Conservation (phyloP, 1,284 basidiomycete species). For the Apiotrichum gracile region DNA sequence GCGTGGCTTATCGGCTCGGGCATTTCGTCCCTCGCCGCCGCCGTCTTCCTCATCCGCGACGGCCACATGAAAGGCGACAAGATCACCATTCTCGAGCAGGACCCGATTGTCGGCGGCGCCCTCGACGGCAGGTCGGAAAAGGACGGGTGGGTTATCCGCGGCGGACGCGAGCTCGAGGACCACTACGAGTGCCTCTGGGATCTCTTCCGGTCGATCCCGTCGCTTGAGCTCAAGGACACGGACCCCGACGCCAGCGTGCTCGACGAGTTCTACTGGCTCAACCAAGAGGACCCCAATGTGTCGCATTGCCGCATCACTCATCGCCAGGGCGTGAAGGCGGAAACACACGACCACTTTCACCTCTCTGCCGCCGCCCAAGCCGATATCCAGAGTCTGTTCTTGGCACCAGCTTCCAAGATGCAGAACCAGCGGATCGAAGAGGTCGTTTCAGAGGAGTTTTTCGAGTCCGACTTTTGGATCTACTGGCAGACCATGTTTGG, state of each 20-base stretch:
- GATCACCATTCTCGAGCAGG: background rate
- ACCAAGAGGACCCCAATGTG: slow-evolving; percentile 4
- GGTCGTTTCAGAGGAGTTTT: background rate
- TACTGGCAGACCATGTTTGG: slow-evolving; percentile 4
- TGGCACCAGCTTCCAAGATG: background rate
- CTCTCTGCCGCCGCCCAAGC: background rate
- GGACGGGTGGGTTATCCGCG: background rate
- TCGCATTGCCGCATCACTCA: background rate
- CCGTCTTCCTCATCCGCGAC: slow-evolving; percentile 4
- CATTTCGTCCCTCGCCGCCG: background rate
- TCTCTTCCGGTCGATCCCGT: slow-evolving; percentile 1
- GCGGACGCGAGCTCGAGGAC: slow-evolving; percentile 6
- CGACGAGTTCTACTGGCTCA: slow-evolving; percentile 4
- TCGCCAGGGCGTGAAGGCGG: background rate
- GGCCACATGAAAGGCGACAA: background rate
- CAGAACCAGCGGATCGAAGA: background rate
- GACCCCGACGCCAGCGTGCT: background rate
- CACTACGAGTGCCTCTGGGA: slow-evolving; percentile 7
- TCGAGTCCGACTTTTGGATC: slow-evolving; percentile 2
- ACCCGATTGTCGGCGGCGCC: background rate
- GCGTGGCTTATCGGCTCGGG: background rate
- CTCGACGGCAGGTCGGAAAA: background rate
- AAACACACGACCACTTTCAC: background rate
- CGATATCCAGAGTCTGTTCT: background rate
- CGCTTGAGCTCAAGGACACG: background rate